A percentile compares a stretch with the other conserved stretches of the same genome.
These are phyloP conservation scores for Diplodia seriata DNA, from an alignment of 2,329 filamentous ascomycete species.

Conservation along the genomic window DNA sequence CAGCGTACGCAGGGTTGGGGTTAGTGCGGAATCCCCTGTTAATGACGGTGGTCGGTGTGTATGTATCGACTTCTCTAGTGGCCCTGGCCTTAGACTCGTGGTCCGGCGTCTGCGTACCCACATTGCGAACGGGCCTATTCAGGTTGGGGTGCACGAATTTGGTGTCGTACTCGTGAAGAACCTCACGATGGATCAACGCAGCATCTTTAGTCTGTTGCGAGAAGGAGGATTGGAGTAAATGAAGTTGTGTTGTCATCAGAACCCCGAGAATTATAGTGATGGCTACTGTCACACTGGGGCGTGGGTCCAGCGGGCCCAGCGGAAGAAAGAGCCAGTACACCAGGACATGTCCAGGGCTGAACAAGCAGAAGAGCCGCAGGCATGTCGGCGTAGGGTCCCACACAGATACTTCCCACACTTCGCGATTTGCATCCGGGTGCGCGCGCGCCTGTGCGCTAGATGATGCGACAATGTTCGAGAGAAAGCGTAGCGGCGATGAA, in stretches of 20 bases:
- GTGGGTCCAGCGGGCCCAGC: constrained; percentile 73
- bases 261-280: constrained; percentile 79
- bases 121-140: constrained; percentile 79
- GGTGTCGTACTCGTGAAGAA: constrained; percentile 92
- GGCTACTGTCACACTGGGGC: constrained; percentile 84
- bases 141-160: constrained; percentile 93
- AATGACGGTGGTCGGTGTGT: constrained; percentile 68
- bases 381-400: constrained; percentile 93
- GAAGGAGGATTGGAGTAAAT: constrained; percentile 75
- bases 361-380: constrained; percentile 82
- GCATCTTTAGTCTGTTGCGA: constrained; percentile 85
- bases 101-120: constrained; percentile 75
- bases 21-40: constrained; percentile 80
- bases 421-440: constrained; percentile 79
- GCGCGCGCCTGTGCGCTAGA: constrained; percentile 81
- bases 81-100: constrained; percentile 40
- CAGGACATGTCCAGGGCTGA: constrained; percentile 91
- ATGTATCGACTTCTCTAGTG: constrained; percentile 63
- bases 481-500: constrained; percentile 77
- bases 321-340: constrained; percentile 90
- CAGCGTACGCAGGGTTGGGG: constrained; percentile 80
- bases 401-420: constrained; percentile 93
- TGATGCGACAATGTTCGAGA: constrained; percentile 68
- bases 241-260: constrained; percentile 78
- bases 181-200: constrained; percentile 84